Evolutionary conservation across 2,329 filamentous ascomycete genomes (phyloP).

Genomic region (Elsinoe necatrix): DNA sequence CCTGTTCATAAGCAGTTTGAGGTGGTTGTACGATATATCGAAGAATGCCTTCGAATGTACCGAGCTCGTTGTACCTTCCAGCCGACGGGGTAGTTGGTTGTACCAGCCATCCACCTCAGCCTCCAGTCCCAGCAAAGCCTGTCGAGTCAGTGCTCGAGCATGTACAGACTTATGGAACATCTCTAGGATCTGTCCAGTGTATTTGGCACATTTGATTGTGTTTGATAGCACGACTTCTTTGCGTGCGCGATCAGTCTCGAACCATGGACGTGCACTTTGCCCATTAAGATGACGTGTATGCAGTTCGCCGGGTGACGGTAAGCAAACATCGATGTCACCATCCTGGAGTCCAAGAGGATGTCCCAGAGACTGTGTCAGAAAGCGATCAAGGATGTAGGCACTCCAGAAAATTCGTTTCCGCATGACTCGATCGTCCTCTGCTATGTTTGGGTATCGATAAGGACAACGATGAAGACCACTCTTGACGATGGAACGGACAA

Average conservation of each 20-base stretch:
- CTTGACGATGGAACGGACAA: conserved; percentile 42
- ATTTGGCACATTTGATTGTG: conserved; percentile 22
- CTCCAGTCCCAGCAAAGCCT: conserved; percentile 20
- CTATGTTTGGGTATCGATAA: conserved; percentile 35
- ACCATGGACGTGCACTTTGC: background rate
- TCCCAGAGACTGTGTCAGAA: conserved; percentile 32
- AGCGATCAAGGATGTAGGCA: conserved; percentile 33
- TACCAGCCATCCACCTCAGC: conserved; percentile 24
- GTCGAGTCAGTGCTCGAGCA: conserved; percentile 19
- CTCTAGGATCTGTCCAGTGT: conserved; percentile 21
- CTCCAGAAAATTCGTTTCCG: conserved; percentile 38
- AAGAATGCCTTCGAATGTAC: conserved; percentile 25
- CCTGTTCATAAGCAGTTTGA: conserved; percentile 30
- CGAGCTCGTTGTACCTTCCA: conserved; percentile 17
- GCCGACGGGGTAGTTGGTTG: conserved; percentile 22
- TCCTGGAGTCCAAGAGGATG: conserved; percentile 32
- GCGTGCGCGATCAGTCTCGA: conserved; percentile 19
- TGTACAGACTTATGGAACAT: conserved; percentile 22
- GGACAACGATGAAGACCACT: conserved; percentile 46
- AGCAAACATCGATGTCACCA: conserved; percentile 33
- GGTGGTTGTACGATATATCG: conserved; percentile 28
- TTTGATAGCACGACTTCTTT: conserved; percentile 22
- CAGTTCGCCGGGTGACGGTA: conserved; percentile 25
- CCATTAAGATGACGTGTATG: conserved; percentile 18
- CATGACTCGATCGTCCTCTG: conserved; percentile 26